Evolutionary conservation across 768 basidiomycete genomes (phyloP).

Genomic region (Kwoniella europaea): DNA sequence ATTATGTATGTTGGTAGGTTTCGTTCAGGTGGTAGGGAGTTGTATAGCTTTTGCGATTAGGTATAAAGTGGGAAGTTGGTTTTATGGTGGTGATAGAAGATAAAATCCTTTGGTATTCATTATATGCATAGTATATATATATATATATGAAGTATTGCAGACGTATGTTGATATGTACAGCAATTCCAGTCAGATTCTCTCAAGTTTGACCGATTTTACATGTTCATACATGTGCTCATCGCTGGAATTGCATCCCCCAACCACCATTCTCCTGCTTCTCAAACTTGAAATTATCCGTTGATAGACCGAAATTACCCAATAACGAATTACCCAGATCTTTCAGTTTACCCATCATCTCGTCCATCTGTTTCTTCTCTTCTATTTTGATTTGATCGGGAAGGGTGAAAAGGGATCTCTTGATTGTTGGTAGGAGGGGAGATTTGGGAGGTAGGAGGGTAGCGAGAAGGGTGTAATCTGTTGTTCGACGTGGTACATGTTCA

Average conservation of each 20-base stretch:
- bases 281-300: conserved; percentile 96
- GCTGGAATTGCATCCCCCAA: conserved; percentile 84
- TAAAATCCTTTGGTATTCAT: conserved; percentile 48
- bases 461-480: conserved; percentile 77
- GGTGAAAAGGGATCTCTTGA: conserved; percentile 63
- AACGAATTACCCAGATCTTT: conserved; percentile 91
- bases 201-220: too few relatives aligned
- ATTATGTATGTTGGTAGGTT: conserved; percentile 74
- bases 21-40: conserved; percentile 80
- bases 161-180: not conserved
- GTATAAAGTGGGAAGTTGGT: conserved; percentile 84
- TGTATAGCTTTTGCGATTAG: conserved; percentile 79
- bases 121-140: not conserved
- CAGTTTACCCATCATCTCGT: conserved; percentile 88
- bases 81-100: conserved; percentile 90
- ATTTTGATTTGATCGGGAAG: conserved; percentile 73
- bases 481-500: conserved; percentile 68
- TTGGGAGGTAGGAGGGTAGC: conserved; percentile 67
- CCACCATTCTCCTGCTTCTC: conserved; percentile 93
- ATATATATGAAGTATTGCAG: not conserved
- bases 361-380: conserved; percentile 82
- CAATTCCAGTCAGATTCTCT: too few relatives aligned
- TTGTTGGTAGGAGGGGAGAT: conserved; percentile 64
- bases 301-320: conserved; percentile 92
- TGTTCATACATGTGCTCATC: conserved; percentile 13